Conservation (phyloP, 2,329 filamentous ascomycete species). For the Massarina eburnea region DNA sequence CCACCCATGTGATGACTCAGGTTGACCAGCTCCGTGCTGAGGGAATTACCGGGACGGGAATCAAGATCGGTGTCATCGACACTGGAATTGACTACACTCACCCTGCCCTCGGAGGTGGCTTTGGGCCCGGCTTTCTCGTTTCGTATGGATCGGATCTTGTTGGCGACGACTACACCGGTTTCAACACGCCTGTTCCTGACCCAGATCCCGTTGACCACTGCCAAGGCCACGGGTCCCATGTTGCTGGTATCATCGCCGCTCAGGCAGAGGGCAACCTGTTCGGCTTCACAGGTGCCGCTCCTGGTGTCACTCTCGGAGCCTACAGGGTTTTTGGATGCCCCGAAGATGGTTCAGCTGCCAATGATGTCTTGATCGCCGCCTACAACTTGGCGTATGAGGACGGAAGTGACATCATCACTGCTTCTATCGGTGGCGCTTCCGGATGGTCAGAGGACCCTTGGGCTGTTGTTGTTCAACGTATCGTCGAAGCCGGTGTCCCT, state of each 20-base stretch:
- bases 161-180: slow-evolving; percentile 51
- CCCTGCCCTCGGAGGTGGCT: slow-evolving; percentile 65
- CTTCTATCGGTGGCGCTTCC: slow-evolving; percentile 36
- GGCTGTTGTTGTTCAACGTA: slow-evolving; percentile 44
- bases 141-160: slow-evolving; percentile 60
- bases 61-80: slow-evolving; percentile 49
- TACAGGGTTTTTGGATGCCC: slow-evolving; percentile 29
- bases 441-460: slow-evolving; percentile 43
- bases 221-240: slow-evolving; percentile 58
- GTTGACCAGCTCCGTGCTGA: slow-evolving; percentile 44
- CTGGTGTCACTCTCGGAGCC: slow-evolving; percentile 17
- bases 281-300: slow-evolving; percentile 23
- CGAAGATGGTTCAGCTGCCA: slow-evolving; percentile 53
- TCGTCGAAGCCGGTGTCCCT: slow-evolving; percentile 51
- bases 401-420: slow-evolving; percentile 39
- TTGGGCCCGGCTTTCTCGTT: slow-evolving; percentile 61
- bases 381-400: slow-evolving; percentile 62
- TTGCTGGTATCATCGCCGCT: slow-evolving; percentile 63
- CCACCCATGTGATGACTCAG: slow-evolving; percentile 37
- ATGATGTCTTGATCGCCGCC: slow-evolving; percentile 61
- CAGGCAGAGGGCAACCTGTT: slow-evolving; percentile 35
- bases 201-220: slow-evolving; percentile 55
- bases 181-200: slow-evolving; percentile 49
- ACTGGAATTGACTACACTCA: slow-evolving; percentile 60
- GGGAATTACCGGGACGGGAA: slow-evolving; percentile 51